A percentile compares a stretch with the other conserved stretches of the same genome.
phyloP scores from a whole-genome alignment of 495 filamentous ascomycete species.

The Daldinia caldariorum region DNA sequence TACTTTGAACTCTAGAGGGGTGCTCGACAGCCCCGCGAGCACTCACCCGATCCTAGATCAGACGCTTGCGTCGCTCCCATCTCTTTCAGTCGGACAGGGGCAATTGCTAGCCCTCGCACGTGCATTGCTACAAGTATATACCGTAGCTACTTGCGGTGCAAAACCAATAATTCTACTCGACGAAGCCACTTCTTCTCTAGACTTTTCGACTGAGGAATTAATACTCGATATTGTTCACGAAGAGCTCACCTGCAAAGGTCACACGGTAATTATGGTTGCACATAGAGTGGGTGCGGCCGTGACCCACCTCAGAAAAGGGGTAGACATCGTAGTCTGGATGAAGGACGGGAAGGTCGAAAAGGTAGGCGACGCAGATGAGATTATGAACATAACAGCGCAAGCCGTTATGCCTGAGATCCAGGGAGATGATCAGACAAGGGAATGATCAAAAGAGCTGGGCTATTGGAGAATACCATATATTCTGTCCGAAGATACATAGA shows the following conservation, averaged over 20 bases:
- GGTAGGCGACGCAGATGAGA: conserved; percentile 7
- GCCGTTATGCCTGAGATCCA: not conserved
- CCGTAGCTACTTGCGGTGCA: conserved; percentile 11
- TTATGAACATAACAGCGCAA: conserved; percentile 2
- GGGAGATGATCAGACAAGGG: not conserved
- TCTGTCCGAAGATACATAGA: no score
- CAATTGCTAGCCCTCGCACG: conserved; percentile 28
- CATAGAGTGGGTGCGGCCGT: conserved; percentile 70
- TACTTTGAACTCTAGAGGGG: conserved; percentile 18
- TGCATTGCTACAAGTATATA: conserved; percentile 22
- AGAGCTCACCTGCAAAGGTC: conserved; percentile 58
- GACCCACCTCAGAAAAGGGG: conserved; percentile 29
- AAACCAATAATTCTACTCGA: conserved; percentile 76
- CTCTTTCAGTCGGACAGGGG: conserved; percentile 47
- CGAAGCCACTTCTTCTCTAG: conserved; percentile 84
- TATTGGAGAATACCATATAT: not conserved
- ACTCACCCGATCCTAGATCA: conserved; percentile 34
- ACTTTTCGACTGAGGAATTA: conserved; percentile 78
- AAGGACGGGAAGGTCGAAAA: conserved; percentile 48
- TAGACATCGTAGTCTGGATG: conserved; percentile 49
- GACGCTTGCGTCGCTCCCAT: conserved; percentile 31
- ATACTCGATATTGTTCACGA: conserved; percentile 74
- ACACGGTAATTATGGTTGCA: conserved; percentile 70
- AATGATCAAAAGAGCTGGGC: not conserved
- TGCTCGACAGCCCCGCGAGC: not conserved